Percentiles rank a stretch among this genome's conserved stretches.
Evolutionary conservation across 805 yeast species (phyloP).

Genomic region (Dipodascopsis uninucleata): DNA sequence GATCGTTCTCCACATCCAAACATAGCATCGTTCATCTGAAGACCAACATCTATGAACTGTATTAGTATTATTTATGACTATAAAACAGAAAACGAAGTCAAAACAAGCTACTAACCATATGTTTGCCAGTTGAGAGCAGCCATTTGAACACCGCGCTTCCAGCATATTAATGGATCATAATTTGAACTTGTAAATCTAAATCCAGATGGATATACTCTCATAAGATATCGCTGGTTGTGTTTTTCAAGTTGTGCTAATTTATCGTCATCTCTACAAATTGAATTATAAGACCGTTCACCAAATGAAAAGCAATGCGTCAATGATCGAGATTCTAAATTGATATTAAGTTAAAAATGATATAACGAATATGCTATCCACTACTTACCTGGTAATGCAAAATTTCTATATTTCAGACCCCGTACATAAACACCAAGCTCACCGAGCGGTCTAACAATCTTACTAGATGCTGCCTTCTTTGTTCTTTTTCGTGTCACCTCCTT

Average conservation of each 20-base stretch:
- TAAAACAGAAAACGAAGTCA: neutral
- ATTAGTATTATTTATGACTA: too few relatives aligned
- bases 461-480: constrained; percentile 21
- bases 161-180: constrained; percentile 71
- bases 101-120: constrained; percentile 32
- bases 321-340: constrained; percentile 59
- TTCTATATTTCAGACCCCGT: constrained; percentile 72
- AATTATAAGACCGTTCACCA: constrained; percentile 64
- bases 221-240: constrained; percentile 70
- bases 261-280: constrained; percentile 59
- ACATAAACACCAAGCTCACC: constrained; percentile 66
- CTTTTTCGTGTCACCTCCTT: constrained; percentile 37
- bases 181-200: constrained; percentile 74
- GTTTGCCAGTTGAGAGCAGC: constrained; percentile 98
- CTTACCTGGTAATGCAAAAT: constrained; percentile 64
- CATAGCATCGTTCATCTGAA: constrained; percentile 81
- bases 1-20: constrained; percentile 55
- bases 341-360: neutral
- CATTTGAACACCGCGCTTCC: constrained; percentile 88
- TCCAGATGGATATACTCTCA: constrained; percentile 86
- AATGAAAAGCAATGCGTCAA: constrained; percentile 81
- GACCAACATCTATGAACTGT: constrained; percentile 60
- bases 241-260: constrained; percentile 57
- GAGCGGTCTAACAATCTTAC: constrained; percentile 40
- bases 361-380: neutral